Evolutionary conservation across 257 asterid species (phyloP).

Genomic region (Plantago elongata): DNA sequence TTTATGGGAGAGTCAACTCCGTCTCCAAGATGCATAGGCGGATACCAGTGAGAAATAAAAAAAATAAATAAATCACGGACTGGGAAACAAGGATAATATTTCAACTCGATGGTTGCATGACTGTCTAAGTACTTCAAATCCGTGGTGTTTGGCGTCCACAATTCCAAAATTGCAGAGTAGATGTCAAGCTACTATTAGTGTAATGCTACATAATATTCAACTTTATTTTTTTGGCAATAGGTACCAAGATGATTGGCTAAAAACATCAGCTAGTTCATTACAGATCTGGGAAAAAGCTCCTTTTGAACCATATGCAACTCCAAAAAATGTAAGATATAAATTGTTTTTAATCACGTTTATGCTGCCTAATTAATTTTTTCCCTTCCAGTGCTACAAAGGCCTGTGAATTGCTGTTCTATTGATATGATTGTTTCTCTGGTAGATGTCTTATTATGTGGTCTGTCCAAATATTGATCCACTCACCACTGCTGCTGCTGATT

Average conservation of each 20-base stretch:
- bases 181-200: conserved; percentile 5
- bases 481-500: conserved; percentile 83
- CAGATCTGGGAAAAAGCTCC: conserved; percentile 99
- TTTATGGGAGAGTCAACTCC: no score
- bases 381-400: conserved; percentile 12
- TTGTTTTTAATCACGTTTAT: conserved; percentile 6
- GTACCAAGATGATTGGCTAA: conserved; percentile 99
- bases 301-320: conserved; percentile 93
- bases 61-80: no score
- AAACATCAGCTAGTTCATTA: conserved; percentile 78
- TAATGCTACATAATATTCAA: conserved; percentile 15
- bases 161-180: no score
- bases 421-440: conserved; percentile 27
- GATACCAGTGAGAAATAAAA: no score
- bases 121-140: no score
- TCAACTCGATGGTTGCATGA: no score
- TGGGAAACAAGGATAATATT: no score
- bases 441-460: conserved; percentile 92
- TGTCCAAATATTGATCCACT: conserved; percentile 98
- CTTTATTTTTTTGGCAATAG: conserved; percentile 35
- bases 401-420: conserved; percentile 22
- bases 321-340: conserved; percentile 63
- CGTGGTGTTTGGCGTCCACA: no score
- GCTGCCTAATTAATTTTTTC: conserved; percentile 10
- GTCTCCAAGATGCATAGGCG: no score